Percentiles rank a stretch among this genome's conserved stretches.
These are phyloP conservation scores for Delonix regia DNA, from an alignment of 306 rosid genomes.

Conservation along the genomic window DNA sequence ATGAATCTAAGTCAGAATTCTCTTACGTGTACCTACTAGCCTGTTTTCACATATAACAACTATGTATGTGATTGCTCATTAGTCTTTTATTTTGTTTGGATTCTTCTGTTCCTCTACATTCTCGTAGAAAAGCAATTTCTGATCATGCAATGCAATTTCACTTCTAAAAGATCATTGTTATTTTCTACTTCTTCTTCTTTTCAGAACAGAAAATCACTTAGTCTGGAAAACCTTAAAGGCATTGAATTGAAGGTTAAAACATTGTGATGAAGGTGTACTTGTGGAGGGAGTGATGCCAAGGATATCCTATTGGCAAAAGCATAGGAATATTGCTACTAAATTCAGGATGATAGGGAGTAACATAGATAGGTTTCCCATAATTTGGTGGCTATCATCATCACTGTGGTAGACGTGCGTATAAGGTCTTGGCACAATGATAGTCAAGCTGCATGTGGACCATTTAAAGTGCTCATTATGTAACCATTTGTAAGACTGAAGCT, in stretches of 20 bases:
- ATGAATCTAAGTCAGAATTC: not conserved
- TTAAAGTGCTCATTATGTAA: not conserved
- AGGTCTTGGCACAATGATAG: not conserved
- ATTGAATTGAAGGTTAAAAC: not conserved
- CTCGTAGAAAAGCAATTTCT: not conserved
- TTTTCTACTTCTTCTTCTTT: not conserved
- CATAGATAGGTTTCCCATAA: not conserved
- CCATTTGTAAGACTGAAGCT: not conserved
- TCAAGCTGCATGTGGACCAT: conserved; percentile 1
- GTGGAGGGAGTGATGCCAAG: not conserved
- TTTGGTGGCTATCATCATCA: conserved; percentile 3
- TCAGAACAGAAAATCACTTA: not conserved
- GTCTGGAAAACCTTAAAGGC: conserved; percentile 4
- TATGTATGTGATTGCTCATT: not conserved
- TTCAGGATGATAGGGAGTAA: not conserved
- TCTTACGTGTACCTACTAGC: not conserved
- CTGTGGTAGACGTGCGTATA: not conserved
- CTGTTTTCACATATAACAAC: not conserved
- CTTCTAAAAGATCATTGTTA: not conserved
- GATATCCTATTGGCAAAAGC: not conserved
- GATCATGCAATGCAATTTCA: not conserved
- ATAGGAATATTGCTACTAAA: not conserved
- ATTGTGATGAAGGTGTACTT: not conserved
- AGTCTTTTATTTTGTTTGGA: not conserved
- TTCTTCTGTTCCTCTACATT: not conserved